Evolutionary conservation across 2,329 filamentous ascomycete genomes (phyloP).

Genomic region (Fusarium robinianum): DNA sequence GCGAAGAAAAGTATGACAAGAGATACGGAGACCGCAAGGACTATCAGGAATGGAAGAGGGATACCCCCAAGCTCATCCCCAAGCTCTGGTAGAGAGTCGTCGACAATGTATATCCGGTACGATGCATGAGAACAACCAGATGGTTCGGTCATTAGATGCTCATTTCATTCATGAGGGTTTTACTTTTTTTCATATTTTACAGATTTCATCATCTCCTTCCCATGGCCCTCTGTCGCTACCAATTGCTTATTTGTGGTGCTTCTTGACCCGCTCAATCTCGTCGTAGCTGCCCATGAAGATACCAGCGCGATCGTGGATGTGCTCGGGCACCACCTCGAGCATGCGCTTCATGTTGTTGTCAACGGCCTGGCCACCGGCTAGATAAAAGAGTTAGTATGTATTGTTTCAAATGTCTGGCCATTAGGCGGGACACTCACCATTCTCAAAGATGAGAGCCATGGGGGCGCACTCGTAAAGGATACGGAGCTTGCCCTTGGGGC

Average conservation of each 20-base stretch:
- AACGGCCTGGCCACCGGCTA: conserved; percentile 89
- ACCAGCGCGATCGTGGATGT: conserved; percentile 93
- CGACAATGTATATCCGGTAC: background rate
- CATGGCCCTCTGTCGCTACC: conserved; percentile 9
- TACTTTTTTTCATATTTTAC: conserved; percentile 29
- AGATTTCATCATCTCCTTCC: conserved; percentile 26
- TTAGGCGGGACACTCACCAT: conserved; percentile 64
- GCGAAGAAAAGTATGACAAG: conserved; percentile 71
- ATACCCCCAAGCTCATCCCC: conserved; percentile 67
- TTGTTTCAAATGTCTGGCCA: background rate
- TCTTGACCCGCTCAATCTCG: conserved; percentile 94
- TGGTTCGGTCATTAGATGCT: conserved; percentile 34
- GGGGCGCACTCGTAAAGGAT: conserved; percentile 98
- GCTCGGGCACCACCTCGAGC: conserved; percentile 84
- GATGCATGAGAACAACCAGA: background rate
- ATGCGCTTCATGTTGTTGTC: conserved; percentile 91
- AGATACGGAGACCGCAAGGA: conserved; percentile 65
- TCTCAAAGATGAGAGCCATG: conserved; percentile 99
- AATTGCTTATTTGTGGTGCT: conserved; percentile 61
- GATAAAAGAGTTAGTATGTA: conserved; percentile 38
- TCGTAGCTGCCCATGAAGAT: conserved; percentile 96
- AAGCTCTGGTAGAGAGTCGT: conserved; percentile 51
- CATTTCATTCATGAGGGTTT: conserved; percentile 30
- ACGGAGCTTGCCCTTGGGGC: conserved; percentile 94
- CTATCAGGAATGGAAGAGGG: conserved; percentile 69